Evolutionary conservation across 345 rosid species (phyloP), one percentile per base, ranked within the genome.

Genomic region (Aegle marmelos): DNA sequence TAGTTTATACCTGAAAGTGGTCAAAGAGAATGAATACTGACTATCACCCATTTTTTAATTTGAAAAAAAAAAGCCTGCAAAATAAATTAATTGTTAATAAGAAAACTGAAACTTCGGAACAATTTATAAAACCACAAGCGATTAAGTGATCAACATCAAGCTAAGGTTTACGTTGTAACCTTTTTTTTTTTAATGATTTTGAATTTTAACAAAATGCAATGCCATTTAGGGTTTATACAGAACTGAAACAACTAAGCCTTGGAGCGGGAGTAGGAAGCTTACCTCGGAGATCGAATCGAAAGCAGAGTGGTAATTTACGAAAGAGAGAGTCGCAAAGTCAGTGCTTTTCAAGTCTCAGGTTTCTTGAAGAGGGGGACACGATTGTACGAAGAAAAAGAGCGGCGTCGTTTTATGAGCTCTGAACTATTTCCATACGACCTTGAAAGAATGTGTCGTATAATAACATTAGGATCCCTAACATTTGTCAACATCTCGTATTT

Each of bases 1-100:
- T 69, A 70, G 57, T 31, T 74, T 33, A 28, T 39, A 90, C 97
- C 98, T 94, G 91, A 95, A 95, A 78, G 98, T 95, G 28, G 97
- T 95, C 79, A 95, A 94, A 25, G 98, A 95, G 82, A 95, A 95
- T 16, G 95, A 93, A 86, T 91, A 93, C 84, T 95, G 98, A 77
- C 98, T 93, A 70, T 95, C 98, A 3, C 98, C 98, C 98, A 95
- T 95, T 70, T 73, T 68, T 79, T n/a, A n/a, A n/a, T 33, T n/a
- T 10, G 2, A 37, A 33, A 8, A 54, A 54, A 31, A 28, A 19
- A 72, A 11, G 17, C 25, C 75, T 72, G 75, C 9, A 9, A 57
- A 11, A 21, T 24, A n/a, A 28, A 61, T 5, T 21, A 27, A 61
- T 4, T 56, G 9, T 22, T 56, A 7, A 30, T 13, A 16, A 45